Base-by-base conservation (phyloP, 176 grass and related monocot species). In the Urochloa ruziziensis region DNA sequence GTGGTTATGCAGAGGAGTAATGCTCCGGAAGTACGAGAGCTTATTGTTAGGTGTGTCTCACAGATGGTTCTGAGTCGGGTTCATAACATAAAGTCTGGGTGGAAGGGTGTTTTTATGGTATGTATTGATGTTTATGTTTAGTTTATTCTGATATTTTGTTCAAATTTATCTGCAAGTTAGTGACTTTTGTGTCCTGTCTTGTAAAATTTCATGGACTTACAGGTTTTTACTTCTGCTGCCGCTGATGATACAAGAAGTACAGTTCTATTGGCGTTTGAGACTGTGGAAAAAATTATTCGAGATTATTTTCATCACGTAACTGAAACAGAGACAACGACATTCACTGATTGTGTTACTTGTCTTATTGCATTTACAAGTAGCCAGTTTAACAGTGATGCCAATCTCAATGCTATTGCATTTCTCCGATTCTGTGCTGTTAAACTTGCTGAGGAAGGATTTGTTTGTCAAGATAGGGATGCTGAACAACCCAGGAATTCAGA, bases 91-190 rank as follows among this genome's bases (percentile, higher is more conserved):
- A 98, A 95, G 69, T 98, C 96, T 65, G 96, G 96, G 21, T 95
- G 96, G 96, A 98, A 94, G 72, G 85, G 96, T 86, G 96, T 98
- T 79, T 98, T 98, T 70, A 89, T 61, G 89, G 96, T 98, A 94
- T 66, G 79, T 62, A 56, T 85, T 30, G 10, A 23, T 58, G 51
- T 67, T 39, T 51, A 34, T 11, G 6, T 89, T 57, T 51, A 46
- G 46, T 66, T 77, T 66, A 40, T 87, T 77, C 8, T 11, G 37
- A 30, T 47, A 57, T 5, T 28, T 51, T 71, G 6, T 40, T 46
- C 28, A 47, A 60, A 32, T 43, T 74, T 43, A 54, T 40, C 64
- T 78, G 57, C 16, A 6, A 82, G 25, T 29, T 75, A 80, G 28
- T 48, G 18, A 18, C 18, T 63, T 70, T 33, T 27, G 11, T 67